Base-by-base conservation (phyloP, 345 rosid species). In the Hevea brasiliensis region DNA sequence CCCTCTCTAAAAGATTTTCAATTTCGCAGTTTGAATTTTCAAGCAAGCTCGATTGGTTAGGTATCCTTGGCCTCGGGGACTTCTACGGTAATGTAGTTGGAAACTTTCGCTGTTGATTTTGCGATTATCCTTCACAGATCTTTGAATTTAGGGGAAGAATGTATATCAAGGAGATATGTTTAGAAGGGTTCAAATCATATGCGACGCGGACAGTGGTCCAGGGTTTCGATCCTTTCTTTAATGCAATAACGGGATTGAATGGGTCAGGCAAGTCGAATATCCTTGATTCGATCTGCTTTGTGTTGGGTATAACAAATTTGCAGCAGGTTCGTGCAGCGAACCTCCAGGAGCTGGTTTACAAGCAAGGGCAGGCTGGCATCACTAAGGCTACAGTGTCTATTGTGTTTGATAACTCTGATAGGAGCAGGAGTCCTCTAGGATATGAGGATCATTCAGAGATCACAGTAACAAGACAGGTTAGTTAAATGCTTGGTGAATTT, bases 261-360 rank as follows among this genome's bases (percentile, higher is more conserved):
- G 99, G 99, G 3, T 91, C 99, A 3, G 99, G 99, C n/a, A 95
- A 93, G 79, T 95, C 99, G n/a, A 95, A 95, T 78, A 90, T 95
- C 70, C 89, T 95, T 72, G 99, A 95, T 75, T 95, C 99, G 2
- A 93, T 95, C 71, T 95, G 99, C 79, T 95, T 95, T 73, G 99
- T 93, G 21, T 73, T 95, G 72, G 99, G 99, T n/a, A 95, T 95
- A 67, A 95, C 99, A 48, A 93, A 95, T 81, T 84, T 95, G 84
- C 98, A 93, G 85, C 99, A 95, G 77, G 99, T 95, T 73, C 93
- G 98, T 23, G 99, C 99, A 53, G 83, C 98, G 7, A 95, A 93
- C 80, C 91, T 95, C 20, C 99, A 95, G 80, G 99, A 95, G 89
- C 92, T 93, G 50, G 99, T 95, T 7, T 95, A 95, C 84, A 95